phyloP scores from a whole-genome alignment of 768 basidiomycete species.

The Serpula lacrymans region DNA sequence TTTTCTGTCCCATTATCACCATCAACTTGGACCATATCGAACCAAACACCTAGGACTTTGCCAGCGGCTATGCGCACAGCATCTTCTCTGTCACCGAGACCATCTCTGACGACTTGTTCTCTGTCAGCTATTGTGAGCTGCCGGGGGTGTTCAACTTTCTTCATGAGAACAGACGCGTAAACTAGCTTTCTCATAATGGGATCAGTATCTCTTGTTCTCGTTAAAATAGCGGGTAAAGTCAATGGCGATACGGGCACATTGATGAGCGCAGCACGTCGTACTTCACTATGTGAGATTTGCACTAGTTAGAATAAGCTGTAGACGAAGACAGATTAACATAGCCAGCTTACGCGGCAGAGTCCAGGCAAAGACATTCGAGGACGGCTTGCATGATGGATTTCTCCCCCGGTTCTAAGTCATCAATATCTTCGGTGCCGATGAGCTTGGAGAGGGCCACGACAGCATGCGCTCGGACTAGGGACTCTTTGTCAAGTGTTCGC shows the following conservation, averaged over 20 bases:
- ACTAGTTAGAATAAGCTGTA: background rate
- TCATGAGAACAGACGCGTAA: conserved; percentile 31
- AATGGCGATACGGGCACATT: conserved; percentile 35
- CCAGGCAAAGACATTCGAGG: conserved; percentile 36
- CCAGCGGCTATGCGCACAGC: conserved; percentile 41
- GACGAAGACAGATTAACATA: too few relatives aligned
- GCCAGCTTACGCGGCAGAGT: conserved; percentile 40
- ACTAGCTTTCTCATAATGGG: conserved; percentile 38
- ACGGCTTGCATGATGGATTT: conserved; percentile 33
- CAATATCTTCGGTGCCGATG: conserved; percentile 36
- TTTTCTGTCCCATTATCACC: conserved; percentile 19
- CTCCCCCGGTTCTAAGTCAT: conserved; percentile 20
- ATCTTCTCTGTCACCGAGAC: conserved; percentile 45
- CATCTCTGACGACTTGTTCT: conserved; percentile 40
- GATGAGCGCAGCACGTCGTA: conserved; percentile 47
- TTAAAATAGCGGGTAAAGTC: conserved; percentile 39
- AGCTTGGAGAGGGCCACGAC: conserved; percentile 43
- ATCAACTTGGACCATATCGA: conserved; percentile 33
- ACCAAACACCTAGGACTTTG: conserved; percentile 42
- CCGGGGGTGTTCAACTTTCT: conserved; percentile 29
- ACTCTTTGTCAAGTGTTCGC: conserved; percentile 45
- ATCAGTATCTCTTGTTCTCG: conserved; percentile 46
- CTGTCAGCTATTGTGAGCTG: conserved; percentile 39
- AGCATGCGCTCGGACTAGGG: conserved; percentile 41
- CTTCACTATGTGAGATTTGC: conserved; percentile 33